Conservation (phyloP, 1,284 basidiomycete genomes). For the Coniophora puteana region DNA sequence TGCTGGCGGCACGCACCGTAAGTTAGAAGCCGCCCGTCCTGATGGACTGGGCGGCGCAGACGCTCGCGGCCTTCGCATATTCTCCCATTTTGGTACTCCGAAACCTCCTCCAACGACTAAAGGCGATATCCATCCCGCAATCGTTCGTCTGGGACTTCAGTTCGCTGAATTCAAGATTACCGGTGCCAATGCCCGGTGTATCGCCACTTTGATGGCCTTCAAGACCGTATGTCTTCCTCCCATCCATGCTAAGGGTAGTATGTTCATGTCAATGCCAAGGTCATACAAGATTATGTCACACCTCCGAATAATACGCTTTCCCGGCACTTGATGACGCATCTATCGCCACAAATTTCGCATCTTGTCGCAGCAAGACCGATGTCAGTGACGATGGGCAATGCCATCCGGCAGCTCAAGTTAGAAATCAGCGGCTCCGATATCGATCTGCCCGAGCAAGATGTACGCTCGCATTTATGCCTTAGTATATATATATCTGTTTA, state of each 20-base stretch:
- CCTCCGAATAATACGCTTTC: constrained; percentile 81
- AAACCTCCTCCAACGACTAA: constrained; percentile 61
- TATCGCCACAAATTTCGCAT: constrained; percentile 90
- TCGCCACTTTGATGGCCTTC: constrained; percentile 82
- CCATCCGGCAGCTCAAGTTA: constrained; percentile 92
- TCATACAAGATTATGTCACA: constrained; percentile 84
- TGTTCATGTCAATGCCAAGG: constrained; percentile 42
- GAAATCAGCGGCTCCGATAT: constrained; percentile 93
- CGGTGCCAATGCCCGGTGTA: constrained; percentile 86
- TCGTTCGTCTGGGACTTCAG: constrained; percentile 74
- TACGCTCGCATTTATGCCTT: constrained; percentile 34
- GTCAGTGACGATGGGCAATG: constrained; percentile 96
- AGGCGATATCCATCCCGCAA: constrained; percentile 80
- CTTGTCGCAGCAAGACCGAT: constrained; percentile 84
- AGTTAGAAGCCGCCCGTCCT: constrained; percentile 14
- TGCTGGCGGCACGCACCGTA: constrained; percentile 16
- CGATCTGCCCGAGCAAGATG: constrained; percentile 92
- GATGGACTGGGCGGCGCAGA: constrained; percentile 28
- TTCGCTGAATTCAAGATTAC: constrained; percentile 85
- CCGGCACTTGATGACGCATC: constrained; percentile 82
- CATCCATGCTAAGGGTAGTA: constrained; percentile 4
- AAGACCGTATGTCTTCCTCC: constrained; percentile 58
- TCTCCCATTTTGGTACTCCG: constrained; percentile 77
- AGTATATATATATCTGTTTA: constrained; percentile 2
- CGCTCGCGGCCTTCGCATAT: constrained; percentile 65